A percentile compares a stretch with the other conserved stretches of the same genome.
Evolutionary conservation across 352 stramenopile species (phyloP).

Genomic region (Phytopythium delawarense): DNA sequence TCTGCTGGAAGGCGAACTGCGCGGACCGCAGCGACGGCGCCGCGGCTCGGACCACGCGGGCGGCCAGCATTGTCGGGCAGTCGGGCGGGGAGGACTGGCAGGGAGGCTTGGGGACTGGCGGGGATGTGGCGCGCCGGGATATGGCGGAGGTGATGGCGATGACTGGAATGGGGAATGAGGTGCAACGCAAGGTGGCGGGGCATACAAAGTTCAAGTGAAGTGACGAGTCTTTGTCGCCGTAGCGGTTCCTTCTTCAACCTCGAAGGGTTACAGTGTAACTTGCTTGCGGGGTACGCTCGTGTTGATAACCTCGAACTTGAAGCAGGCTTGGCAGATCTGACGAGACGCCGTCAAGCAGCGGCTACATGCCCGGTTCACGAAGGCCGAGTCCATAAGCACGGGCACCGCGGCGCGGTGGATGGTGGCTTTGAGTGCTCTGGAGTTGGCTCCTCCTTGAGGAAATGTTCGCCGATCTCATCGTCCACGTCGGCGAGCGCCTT

Average conservation of each 20-base stretch:
- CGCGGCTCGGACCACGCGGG: background rate
- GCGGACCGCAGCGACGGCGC: background rate
- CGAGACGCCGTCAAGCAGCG: slow-evolving; percentile 98
- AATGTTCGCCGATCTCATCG: slow-evolving; percentile 98
- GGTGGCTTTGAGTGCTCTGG: slow-evolving; percentile 90
- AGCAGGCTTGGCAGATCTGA: slow-evolving; percentile 93
- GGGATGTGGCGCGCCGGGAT: no score
- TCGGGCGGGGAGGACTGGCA: background rate
- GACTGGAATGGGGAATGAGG: background rate
- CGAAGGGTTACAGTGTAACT: no score
- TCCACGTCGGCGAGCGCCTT: slow-evolving; percentile 96
- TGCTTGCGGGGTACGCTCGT: no score
- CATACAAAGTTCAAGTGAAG: background rate
- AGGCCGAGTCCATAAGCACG: slow-evolving; percentile 98
- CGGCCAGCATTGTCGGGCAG: background rate
- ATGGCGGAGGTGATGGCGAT: no score
- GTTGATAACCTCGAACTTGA: no score
- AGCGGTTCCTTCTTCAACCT: background rate
- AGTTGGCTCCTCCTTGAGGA: slow-evolving; percentile 95
- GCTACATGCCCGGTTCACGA: slow-evolving; percentile 98
- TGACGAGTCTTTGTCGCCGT: background rate
- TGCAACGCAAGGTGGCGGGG: background rate
- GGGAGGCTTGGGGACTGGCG: background rate
- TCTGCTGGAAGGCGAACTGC: slow-evolving; percentile 1
- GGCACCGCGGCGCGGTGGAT: slow-evolving; percentile 96